Percentiles rank a stretch among this genome's conserved stretches.
phyloP scores from a whole-genome alignment of 176 grass and related monocot species.

The Cymbopogon citratus region DNA sequence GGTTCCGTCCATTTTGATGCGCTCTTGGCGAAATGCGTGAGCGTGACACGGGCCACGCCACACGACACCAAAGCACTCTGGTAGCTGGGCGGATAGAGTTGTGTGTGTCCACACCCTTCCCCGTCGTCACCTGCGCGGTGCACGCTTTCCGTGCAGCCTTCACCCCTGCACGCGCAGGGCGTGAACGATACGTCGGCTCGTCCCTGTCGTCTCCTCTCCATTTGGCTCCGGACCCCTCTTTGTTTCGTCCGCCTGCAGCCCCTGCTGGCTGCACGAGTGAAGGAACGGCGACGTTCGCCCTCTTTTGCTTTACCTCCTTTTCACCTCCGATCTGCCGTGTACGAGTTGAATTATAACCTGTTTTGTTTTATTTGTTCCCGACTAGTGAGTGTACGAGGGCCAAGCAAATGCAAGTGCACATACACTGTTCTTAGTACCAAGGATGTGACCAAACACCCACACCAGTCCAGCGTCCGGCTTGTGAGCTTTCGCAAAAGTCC shows the following conservation, averaged over 20 bases:
- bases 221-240: neutral
- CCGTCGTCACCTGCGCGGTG: neutral
- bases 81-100: conserved; percentile 15
- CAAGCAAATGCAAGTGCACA: too few species aligned
- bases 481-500: neutral
- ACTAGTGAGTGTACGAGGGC: neutral
- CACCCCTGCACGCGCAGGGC: too few species aligned
- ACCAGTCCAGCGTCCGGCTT: neutral
- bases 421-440: neutral
- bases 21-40: neutral
- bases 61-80: neutral
- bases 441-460: neutral
- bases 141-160: neutral
- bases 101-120: neutral
- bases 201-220: too few species aligned
- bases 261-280: neutral
- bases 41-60: neutral
- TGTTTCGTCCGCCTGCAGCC: neutral
- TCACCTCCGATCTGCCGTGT: neutral
- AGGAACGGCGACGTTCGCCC: neutral
- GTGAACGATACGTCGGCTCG: neutral
- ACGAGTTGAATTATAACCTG: neutral
- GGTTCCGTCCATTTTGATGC: neutral
- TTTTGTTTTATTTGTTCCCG: neutral
- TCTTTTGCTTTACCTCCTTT: neutral